A percentile compares a stretch with the other conserved stretches of the same genome.
These are phyloP conservation scores for Physaria fendleri DNA, from an alignment of 345 rosid species.

Conservation along the genomic window DNA sequence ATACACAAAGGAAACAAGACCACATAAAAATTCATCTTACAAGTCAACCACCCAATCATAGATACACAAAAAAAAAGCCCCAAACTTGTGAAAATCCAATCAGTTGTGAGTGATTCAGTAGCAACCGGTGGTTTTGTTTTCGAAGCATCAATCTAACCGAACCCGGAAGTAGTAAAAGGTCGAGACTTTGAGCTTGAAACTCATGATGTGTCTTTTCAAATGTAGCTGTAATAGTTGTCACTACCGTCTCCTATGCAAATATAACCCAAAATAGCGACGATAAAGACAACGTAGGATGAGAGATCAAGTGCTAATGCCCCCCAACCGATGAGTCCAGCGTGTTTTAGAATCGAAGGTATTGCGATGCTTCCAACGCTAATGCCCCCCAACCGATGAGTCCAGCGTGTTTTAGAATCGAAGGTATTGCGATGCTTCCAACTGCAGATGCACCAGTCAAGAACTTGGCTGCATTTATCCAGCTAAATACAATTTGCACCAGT, in stretches of 20 bases:
- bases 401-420: conserved; percentile 80
- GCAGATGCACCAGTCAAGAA: conserved; percentile 90
- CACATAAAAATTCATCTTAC: neutral
- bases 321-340: conserved; percentile 90
- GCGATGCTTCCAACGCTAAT: conserved; percentile 79
- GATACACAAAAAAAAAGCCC: neutral
- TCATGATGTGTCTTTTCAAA: conserved; percentile 27
- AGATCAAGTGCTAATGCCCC: conserved; percentile 85
- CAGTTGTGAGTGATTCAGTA: neutral
- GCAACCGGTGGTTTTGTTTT: neutral
- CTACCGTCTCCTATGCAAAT: conserved; percentile 40
- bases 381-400: conserved; percentile 98
- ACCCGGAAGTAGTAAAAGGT: neutral
- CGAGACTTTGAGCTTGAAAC: too few relatives aligned
- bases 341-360: conserved; percentile 83
- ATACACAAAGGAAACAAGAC: neutral
- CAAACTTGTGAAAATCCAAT: neutral
- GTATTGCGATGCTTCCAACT: conserved; percentile 91
- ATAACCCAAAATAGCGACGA: conserved; percentile 66
- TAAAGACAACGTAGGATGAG: conserved; percentile 63
- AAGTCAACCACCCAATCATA: conserved; percentile 11
- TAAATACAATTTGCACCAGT: too few relatives aligned
- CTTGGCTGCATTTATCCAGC: conserved; percentile 93
- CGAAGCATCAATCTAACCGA: conserved; percentile 3
- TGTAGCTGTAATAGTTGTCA: conserved; percentile 43